These are phyloP conservation scores for Jacaranda mimosifolia DNA, from an alignment of 257 asterid species.

Conservation along the genomic window DNA sequence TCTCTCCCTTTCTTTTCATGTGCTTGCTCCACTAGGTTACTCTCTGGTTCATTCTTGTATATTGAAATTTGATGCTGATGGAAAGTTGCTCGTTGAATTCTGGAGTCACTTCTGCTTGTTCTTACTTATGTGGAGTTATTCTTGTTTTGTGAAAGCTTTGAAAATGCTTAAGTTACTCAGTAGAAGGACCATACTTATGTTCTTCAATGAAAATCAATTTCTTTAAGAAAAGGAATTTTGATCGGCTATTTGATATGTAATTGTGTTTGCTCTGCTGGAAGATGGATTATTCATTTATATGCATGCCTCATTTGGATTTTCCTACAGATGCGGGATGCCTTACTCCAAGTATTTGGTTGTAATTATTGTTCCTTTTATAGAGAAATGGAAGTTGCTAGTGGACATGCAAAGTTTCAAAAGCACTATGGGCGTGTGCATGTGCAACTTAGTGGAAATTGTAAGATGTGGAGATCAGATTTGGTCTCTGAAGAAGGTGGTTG, in stretches of 20 bases:
- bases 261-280: conserved; percentile 23
- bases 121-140: conserved; percentile 18
- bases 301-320: conserved; percentile 34
- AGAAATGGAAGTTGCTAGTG: conserved; percentile 90
- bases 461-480: conserved; percentile 88
- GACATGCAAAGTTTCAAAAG: conserved; percentile 84
- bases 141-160: conserved; percentile 19
- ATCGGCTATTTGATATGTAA: conserved; percentile 7
- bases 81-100: conserved; percentile 5
- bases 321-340: conserved; percentile 48
- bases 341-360: conserved; percentile 49
- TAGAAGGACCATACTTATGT: conserved; percentile 9
- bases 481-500: conserved; percentile 95
- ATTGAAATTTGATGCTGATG: not conserved
- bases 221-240: conserved; percentile 26
- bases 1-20: not conserved
- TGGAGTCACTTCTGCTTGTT: conserved; percentile 22
- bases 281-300: conserved; percentile 34
- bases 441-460: conserved; percentile 89
- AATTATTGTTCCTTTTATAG: conserved; percentile 59
- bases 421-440: conserved; percentile 88
- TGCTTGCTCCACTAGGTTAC: conserved; percentile 11
- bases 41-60: conserved; percentile 9
- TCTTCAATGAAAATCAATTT: conserved; percentile 17
- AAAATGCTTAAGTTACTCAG: not conserved